Percentiles rank a stretch among this genome's conserved stretches.
Conservation (phyloP, 805 yeast species). For the Pichia rugopelliculosa region DNA sequence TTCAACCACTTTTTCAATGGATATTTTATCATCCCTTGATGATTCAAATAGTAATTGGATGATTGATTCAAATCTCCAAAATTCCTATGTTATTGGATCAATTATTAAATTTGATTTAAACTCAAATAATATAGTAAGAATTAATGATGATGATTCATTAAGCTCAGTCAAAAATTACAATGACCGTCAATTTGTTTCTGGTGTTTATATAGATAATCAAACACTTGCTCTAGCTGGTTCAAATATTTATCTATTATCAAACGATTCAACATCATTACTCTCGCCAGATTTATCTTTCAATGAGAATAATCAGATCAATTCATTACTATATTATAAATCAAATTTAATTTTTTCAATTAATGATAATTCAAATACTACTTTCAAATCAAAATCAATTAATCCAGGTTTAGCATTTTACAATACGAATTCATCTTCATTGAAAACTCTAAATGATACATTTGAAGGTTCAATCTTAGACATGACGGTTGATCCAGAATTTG, state of each 20-base stretch:
- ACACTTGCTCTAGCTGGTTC: conserved; percentile 55
- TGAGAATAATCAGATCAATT: conserved; percentile 16
- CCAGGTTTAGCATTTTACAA: conserved; percentile 49
- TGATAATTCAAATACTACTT: conserved; percentile 13
- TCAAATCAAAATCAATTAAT: background rate
- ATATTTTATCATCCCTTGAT: conserved; percentile 23
- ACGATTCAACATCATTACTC: conserved; percentile 1
- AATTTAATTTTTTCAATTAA: conserved; percentile 41
- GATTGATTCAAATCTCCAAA: background rate
- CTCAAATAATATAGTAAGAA: conserved; percentile 13
- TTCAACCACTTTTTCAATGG: conserved; percentile 25
- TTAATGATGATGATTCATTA: conserved; percentile 4
- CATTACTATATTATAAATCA: conserved; percentile 31
- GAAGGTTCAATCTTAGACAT: conserved; percentile 36
- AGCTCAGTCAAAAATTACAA: background rate
- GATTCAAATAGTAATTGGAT: background rate
- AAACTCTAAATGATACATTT: conserved; percentile 31
- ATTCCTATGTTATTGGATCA: conserved; percentile 16
- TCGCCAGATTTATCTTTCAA: conserved; percentile 15
- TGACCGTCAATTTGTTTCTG: conserved; percentile 15
- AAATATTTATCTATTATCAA: conserved; percentile 10
- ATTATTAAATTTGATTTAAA: conserved; percentile 16
- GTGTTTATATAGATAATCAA: conserved; percentile 41
- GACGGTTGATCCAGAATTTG: conserved; percentile 32
- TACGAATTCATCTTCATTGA: conserved; percentile 33